Evolutionary conservation across 345 rosid species (phyloP).

Genomic region (Hibiscus mutabilis): DNA sequence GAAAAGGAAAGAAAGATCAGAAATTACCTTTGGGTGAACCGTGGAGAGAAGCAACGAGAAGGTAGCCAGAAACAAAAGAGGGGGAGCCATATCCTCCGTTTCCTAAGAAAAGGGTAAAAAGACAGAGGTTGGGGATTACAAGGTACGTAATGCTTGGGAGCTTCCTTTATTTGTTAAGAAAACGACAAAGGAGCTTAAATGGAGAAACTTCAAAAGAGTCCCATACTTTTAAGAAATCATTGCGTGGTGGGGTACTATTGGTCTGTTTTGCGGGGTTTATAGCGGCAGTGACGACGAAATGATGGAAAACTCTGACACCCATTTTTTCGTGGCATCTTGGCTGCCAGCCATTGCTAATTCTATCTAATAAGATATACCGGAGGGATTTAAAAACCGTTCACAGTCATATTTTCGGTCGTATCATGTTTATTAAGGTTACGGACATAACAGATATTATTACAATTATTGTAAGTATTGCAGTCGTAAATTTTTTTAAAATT

Average conservation of each 20-base stretch:
- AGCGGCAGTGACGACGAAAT: neutral
- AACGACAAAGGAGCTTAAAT: neutral
- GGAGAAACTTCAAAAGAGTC: neutral
- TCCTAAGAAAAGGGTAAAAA: neutral
- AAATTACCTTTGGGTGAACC: conserved; percentile 20
- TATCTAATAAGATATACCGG: neutral
- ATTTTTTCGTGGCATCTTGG: neutral
- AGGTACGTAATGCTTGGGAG: neutral
- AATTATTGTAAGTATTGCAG: too few species aligned
- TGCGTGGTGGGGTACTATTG: neutral
- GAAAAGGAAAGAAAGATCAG: neutral
- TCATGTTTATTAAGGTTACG: too few species aligned
- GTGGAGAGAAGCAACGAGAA: conserved; percentile 25
- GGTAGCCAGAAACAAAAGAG: conserved; percentile 20
- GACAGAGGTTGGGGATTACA: neutral
- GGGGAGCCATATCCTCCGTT: neutral
- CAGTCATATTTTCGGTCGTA: too few species aligned
- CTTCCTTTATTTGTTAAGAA: neutral
- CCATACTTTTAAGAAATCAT: neutral
- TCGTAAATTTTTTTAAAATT: too few species aligned
- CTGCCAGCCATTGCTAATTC: neutral
- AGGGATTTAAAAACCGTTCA: too few species aligned
- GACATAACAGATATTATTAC: too few species aligned
- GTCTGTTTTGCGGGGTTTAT: neutral
- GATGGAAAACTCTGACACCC: neutral